phyloP scores from a whole-genome alignment of 177 flowering plant species.

The Vitis hybrid region DNA sequence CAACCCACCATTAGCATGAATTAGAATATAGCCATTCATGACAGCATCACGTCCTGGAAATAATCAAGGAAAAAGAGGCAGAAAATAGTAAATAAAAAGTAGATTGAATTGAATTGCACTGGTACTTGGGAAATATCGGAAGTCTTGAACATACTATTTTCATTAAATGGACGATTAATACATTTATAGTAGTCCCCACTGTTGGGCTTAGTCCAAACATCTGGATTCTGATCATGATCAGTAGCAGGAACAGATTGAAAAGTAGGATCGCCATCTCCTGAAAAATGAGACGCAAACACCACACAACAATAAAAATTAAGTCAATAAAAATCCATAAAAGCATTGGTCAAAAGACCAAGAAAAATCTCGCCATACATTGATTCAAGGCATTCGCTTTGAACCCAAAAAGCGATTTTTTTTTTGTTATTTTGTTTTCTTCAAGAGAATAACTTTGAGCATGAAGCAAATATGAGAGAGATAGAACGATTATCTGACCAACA shows the following conservation, averaged over 20 bases:
- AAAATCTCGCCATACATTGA: no score
- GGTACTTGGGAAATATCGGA: background rate
- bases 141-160: slow-evolving; percentile 2
- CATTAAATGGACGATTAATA: background rate
- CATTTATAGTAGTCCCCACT: slow-evolving; percentile 8
- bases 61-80: background rate
- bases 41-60: slow-evolving; percentile 14
- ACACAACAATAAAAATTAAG: no score
- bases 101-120: background rate
- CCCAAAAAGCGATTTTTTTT: background rate
- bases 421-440: no score
- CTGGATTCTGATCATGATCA: background rate
- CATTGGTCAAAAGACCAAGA: no score
- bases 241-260: no score
- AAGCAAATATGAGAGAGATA: no score
- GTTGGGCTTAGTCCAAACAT: slow-evolving; percentile 11
- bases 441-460: no score
- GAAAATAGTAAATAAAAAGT: no score
- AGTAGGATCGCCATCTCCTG: no score
- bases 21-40: slow-evolving; percentile 46
- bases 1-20: slow-evolving; percentile 59
- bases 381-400: no score
- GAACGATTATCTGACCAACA: background rate
- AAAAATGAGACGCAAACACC: no score
- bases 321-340: no score